phyloP scores from a whole-genome alignment of 2,329 filamentous ascomycete species.

The Fusarium sp. region DNA sequence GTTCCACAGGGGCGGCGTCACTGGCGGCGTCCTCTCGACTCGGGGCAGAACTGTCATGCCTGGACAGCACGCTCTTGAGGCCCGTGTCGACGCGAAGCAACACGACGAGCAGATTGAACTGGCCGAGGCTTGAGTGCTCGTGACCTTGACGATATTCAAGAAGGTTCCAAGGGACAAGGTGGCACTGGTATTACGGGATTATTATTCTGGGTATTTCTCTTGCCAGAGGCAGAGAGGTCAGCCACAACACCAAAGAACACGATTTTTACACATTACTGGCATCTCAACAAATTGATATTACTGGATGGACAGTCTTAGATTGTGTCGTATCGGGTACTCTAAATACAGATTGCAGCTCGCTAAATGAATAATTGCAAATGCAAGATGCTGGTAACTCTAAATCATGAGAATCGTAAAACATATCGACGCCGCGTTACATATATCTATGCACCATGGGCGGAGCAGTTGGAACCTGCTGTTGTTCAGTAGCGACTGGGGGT shows the following conservation, averaged over 20 bases:
- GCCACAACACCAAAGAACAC: no score
- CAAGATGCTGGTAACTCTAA: not conserved
- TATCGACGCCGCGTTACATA: slow-evolving; percentile 13
- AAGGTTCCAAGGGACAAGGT: no score
- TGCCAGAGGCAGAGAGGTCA: no score
- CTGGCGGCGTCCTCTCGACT: not conserved
- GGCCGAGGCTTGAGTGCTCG: not conserved
- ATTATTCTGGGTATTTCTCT: no score
- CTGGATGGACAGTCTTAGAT: no score
- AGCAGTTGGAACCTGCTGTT: slow-evolving; percentile 5
- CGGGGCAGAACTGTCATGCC: not conserved
- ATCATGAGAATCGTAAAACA: slow-evolving; percentile 1
- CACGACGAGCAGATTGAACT: not conserved
- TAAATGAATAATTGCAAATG: no score
- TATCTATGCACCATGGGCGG: slow-evolving; percentile 29
- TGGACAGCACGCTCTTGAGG: not conserved
- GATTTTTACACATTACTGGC: no score
- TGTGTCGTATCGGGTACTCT: no score
- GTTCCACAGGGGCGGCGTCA: not conserved
- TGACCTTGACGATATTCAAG: not conserved
- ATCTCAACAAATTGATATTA: no score
- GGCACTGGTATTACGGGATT: no score
- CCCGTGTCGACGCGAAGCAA: not conserved
- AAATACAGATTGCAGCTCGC: no score
- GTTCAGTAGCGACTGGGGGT: not conserved